These are phyloP conservation scores for Kluyveromyces nonfermentans DNA, from an alignment of 805 yeast genomes.

Conservation along the genomic window DNA sequence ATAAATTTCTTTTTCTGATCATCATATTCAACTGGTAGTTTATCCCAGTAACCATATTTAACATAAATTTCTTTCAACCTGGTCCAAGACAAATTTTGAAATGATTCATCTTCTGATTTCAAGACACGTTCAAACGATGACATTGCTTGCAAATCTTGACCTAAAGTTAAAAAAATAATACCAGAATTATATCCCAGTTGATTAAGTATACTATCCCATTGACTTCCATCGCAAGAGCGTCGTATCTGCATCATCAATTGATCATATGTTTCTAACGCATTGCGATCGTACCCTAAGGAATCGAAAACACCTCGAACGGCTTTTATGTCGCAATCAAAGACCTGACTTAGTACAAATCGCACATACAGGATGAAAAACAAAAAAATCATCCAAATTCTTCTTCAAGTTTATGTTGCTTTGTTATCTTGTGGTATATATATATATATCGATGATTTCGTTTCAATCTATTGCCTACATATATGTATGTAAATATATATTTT, in stretches of 20 bases:
- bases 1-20: slow-evolving; percentile 10
- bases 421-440: no score
- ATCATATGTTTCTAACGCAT: slow-evolving; percentile 10
- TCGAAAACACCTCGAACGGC: slow-evolving; percentile 4
- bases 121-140: slow-evolving; percentile 42
- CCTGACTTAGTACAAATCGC: background rate
- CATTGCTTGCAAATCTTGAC: slow-evolving; percentile 45
- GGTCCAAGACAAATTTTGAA: slow-evolving; percentile 38
- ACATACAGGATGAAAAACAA: background rate
- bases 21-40: slow-evolving; percentile 17
- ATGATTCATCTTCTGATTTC: slow-evolving; percentile 18
- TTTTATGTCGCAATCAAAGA: slow-evolving; percentile 7
- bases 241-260: slow-evolving; percentile 8
- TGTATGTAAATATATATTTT: no score
- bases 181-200: slow-evolving; percentile 51
- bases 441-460: no score
- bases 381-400: background rate
- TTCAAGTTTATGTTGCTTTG: background rate
- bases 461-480: no score
- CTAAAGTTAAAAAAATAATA: slow-evolving; percentile 47
- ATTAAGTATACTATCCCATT: slow-evolving; percentile 8
- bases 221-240: slow-evolving; percentile 5
- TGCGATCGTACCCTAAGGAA: slow-evolving; percentile 8
- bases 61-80: slow-evolving; percentile 41
- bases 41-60: slow-evolving; percentile 43